Conservation (phyloP, 192 early-diverging fungal species). For the Coemansia erecta region DNA sequence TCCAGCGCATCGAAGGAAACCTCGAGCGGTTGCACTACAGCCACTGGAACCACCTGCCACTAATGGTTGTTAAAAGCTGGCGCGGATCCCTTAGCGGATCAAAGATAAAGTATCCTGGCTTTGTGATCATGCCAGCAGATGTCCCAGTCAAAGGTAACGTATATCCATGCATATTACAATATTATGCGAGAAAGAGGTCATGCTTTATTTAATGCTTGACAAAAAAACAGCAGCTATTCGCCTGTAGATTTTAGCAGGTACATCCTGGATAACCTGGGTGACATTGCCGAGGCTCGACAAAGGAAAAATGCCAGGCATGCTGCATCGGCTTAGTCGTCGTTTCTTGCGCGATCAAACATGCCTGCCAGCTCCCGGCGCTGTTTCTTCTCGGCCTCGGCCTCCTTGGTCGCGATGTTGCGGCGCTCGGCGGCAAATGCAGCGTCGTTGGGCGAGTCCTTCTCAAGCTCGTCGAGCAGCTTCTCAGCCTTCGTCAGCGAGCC, state of each 20-base stretch:
- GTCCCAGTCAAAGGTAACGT: conserved; percentile 10
- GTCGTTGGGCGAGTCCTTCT: conserved; percentile 31
- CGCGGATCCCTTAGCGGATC: conserved; percentile 15
- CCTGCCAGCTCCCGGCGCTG: conserved; percentile 44
- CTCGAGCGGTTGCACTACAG: conserved; percentile 32
- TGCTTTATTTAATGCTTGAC: neutral
- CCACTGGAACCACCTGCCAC: conserved; percentile 31
- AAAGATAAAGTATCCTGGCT: conserved; percentile 27
- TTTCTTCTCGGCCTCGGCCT: conserved; percentile 39
- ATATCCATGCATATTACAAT: neutral
- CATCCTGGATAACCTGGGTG: conserved; percentile 10
- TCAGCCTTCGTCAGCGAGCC: conserved; percentile 33
- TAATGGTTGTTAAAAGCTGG: conserved; percentile 43
- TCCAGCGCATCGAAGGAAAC: conserved; percentile 22
- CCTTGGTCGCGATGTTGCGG: conserved; percentile 29
- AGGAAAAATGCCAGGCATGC: neutral
- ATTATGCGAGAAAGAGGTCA: neutral
- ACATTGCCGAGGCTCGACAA: conserved; percentile 6
- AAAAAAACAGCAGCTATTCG: neutral
- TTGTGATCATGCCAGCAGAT: conserved; percentile 26
- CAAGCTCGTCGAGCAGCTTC: conserved; percentile 41
- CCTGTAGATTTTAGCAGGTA: conserved; percentile 19
- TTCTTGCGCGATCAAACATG: conserved; percentile 48
- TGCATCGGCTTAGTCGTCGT: neutral
- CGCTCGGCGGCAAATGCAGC: conserved; percentile 38